phyloP scores from a whole-genome alignment of 75 land plant species.

The Chamaecyparis obtusa region DNA sequence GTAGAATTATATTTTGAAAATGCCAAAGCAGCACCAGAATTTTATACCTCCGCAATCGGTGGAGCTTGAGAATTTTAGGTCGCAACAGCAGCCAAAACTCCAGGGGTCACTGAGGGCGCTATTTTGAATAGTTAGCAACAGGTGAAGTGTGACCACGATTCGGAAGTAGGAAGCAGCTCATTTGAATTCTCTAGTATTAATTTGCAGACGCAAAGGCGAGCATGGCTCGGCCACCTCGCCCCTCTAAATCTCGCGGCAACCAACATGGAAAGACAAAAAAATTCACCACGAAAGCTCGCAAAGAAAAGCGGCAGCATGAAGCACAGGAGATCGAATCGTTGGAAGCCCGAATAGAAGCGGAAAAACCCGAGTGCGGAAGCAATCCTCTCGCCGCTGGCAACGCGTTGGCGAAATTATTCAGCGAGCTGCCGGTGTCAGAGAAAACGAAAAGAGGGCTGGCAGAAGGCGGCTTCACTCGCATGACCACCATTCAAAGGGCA shows the following conservation, averaged over 20 bases:
- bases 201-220: too few species aligned
- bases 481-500: constrained; percentile 97
- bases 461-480: constrained; percentile 37
- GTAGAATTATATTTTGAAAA: too few species aligned
- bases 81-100: too few species aligned
- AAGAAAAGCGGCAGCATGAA: constrained; percentile 32
- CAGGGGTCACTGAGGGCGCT: too few species aligned
- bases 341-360: constrained; percentile 67
- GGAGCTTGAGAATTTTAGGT: too few species aligned
- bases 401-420: constrained; percentile 32
- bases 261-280: constrained; percentile 6
- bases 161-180: too few species aligned
- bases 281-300: constrained; percentile 1
- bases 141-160: too few species aligned
- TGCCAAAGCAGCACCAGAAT: too few species aligned
- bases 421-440: constrained; percentile 71
- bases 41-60: too few species aligned
- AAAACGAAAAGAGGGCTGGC: constrained; percentile 61
- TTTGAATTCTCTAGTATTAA: too few species aligned
- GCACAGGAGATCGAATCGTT: constrained; percentile 66
- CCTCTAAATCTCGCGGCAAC: background rate
- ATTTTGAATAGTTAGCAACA: too few species aligned
- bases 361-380: constrained; percentile 71
- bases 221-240: constrained; percentile 8
- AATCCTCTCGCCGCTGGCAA: constrained; percentile 53